These are phyloP conservation scores for Blastobotrys arbuscula DNA, from an alignment of 1,139 yeast species.

Conservation along the genomic window DNA sequence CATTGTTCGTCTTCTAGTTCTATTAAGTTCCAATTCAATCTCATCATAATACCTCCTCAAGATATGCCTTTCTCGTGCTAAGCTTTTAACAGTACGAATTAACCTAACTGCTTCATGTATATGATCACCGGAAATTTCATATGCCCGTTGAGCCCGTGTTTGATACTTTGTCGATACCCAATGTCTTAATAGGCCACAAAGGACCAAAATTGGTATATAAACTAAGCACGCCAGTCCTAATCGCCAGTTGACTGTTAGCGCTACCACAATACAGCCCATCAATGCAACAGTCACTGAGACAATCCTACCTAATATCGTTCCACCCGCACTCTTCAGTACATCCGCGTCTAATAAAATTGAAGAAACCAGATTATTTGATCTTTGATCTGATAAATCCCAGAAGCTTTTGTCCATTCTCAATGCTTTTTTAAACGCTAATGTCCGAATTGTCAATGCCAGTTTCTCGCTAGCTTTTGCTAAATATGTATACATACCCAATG, in stretches of 20 bases:
- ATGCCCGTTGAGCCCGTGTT: constrained; percentile 3
- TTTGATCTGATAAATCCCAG: constrained; percentile 7
- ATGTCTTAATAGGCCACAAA: constrained; percentile 5
- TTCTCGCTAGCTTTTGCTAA: constrained; percentile 7
- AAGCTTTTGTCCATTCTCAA: constrained; percentile 9
- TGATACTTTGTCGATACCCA: constrained; percentile 2
- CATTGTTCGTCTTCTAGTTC: not conserved
- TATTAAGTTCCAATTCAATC: not conserved
- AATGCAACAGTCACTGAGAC: constrained; percentile 1
- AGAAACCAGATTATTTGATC: not conserved
- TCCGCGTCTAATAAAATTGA: constrained; percentile 5
- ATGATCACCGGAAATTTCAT: constrained; percentile 4
- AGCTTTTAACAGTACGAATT: constrained; percentile 5
- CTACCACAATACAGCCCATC: not conserved
- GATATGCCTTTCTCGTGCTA: constrained; percentile 1
- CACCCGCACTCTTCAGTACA: constrained; percentile 4
- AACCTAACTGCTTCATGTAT: constrained; percentile 6
- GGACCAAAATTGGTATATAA: constrained; percentile 5
- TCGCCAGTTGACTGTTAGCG: constrained; percentile 5
- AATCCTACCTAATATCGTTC: not conserved
- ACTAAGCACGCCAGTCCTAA: constrained; percentile 5
- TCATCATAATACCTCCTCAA: constrained; percentile 3
- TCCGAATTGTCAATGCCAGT: not conserved
- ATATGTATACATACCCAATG: not conserved
- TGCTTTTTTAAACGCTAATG: constrained; percentile 1